phyloP scores from a whole-genome alignment of 495 filamentous ascomycete genomes.

The Podospora sp. region DNA sequence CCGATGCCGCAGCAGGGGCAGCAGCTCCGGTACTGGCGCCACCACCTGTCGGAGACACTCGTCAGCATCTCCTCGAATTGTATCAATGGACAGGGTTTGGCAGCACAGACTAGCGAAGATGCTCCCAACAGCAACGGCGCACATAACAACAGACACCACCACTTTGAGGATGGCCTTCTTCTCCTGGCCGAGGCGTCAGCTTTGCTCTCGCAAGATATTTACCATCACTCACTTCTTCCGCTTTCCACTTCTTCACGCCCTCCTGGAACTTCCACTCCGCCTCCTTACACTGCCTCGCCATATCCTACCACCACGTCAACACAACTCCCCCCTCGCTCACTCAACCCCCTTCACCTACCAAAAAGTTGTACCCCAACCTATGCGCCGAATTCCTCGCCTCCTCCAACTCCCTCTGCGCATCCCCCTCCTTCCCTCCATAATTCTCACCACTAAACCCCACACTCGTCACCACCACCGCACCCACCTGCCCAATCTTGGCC shows the following conservation, averaged over 20 bases:
- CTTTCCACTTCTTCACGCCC: constrained; percentile 4
- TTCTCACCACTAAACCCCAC: background rate
- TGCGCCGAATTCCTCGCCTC: background rate
- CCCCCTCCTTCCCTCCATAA: background rate
- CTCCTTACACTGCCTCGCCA: background rate
- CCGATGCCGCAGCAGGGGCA: background rate
- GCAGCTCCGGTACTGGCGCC: background rate
- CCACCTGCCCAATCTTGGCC: constrained; percentile 6
- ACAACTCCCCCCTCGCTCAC: background rate
- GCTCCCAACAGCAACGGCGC: background rate
- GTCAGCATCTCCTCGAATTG: background rate
- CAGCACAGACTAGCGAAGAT: background rate
- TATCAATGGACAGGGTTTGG: background rate
- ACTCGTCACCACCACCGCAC: background rate
- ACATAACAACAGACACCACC: background rate
- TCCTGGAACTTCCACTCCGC: background rate
- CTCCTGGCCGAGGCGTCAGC: background rate
- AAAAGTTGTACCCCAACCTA: background rate
- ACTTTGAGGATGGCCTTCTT: background rate
- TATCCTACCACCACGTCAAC: background rate
- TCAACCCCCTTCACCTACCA: background rate
- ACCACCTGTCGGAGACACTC: background rate
- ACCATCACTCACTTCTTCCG: background rate
- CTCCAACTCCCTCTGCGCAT: background rate
- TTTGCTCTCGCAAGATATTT: background rate